Base-by-base conservation (phyloP, 1,284 basidiomycete species). In the Sanghuangporus sanghuang region DNA sequence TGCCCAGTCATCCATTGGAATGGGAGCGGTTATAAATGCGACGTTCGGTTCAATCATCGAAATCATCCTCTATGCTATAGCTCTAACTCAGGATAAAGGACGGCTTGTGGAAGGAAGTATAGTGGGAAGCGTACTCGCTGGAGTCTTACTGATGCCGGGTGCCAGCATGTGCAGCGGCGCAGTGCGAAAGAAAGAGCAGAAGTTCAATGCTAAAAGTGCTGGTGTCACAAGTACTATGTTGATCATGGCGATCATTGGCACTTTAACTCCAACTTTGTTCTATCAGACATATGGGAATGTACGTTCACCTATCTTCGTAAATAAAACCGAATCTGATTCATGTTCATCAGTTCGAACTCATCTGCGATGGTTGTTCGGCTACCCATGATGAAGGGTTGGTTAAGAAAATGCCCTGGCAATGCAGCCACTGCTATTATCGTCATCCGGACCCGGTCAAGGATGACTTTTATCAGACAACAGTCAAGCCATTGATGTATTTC, bases 11-110 rank as follows among this genome's bases (percentile, higher is more conserved):
- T 95, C 92, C 14, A 99, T 99, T 68, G 97, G 97, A 12, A 98
- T 99, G 95, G 97, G 97, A 67, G 97, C 97, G 0, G 96, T 99
- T 69, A 99, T 99, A 81, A 99, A 99, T 75, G 97, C 97, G 0
- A 97, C 95, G 0, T 99, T 99, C 71, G 97, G 97, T 74, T 96
- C 94, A 9, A 90, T 99, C 72, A 96, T 99, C 74, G 97, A 99
- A 76, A 93, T 99, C 70, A 85, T 99, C 69, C 84, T 99, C 0
- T 99, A 99, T 73, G 79, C 79, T 40, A 93, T 99, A 68, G 95
- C 95, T 14, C 79, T 99, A 44, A 92, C 86, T 11, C 86, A 96
- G 71, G 84, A 89, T 48, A 99, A 96, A 75, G 96, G 96, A 0
- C 86, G 90, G 69, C 84, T 99, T 12, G 97, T 99, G 0, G 97